phyloP scores from a whole-genome alignment of 2,329 filamentous ascomycete genomes.

The Reticulascus tulasneorum region DNA sequence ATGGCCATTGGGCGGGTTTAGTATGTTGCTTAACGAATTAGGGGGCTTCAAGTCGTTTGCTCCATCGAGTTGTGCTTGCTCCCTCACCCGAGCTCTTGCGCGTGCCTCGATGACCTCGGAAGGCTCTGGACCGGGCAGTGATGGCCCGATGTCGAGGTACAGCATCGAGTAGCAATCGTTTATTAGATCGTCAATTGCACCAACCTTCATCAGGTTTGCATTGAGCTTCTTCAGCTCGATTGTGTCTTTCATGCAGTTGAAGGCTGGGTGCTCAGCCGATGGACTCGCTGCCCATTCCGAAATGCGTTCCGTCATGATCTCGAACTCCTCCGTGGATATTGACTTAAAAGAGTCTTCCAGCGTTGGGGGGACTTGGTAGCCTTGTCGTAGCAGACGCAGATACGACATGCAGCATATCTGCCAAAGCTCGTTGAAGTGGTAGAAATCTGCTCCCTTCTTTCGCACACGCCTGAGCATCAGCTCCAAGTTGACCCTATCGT shows the following conservation, averaged over 20 bases:
- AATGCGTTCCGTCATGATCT: slow-evolving; percentile 51
- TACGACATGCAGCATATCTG: slow-evolving; percentile 52
- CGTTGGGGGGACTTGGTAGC: slow-evolving; percentile 40
- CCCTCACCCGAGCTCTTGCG: slow-evolving; percentile 31
- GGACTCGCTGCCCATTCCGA: slow-evolving; percentile 48
- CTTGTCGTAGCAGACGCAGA: slow-evolving; percentile 47
- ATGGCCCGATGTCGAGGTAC: slow-evolving; percentile 63
- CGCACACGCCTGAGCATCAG: slow-evolving; percentile 73
- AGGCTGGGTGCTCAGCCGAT: slow-evolving; percentile 34
- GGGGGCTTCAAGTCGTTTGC: slow-evolving; percentile 28
- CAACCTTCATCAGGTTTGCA: slow-evolving; percentile 78
- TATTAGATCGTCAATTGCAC: slow-evolving; percentile 87
- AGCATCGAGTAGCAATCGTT: slow-evolving; percentile 81
- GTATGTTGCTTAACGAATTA: slow-evolving; percentile 36
- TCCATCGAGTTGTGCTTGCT: slow-evolving; percentile 34
- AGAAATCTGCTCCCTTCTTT: slow-evolving; percentile 74
- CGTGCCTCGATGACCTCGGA: slow-evolving; percentile 43
- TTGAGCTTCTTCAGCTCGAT: slow-evolving; percentile 70
- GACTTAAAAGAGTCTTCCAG: slow-evolving; percentile 54
- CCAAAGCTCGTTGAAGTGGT: slow-evolving; percentile 59
- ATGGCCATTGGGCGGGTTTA: slow-evolving; percentile 37
- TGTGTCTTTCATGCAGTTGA: slow-evolving; percentile 53
- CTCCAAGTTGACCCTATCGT: slow-evolving; percentile 73
- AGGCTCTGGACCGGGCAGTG: slow-evolving; percentile 49
- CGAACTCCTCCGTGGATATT: slow-evolving; percentile 52